A percentile compares a stretch with the other conserved stretches of the same genome.
Evolutionary conservation across 2,329 filamentous ascomycete genomes (phyloP).

Genomic region (Diaporthe aspalathi): DNA sequence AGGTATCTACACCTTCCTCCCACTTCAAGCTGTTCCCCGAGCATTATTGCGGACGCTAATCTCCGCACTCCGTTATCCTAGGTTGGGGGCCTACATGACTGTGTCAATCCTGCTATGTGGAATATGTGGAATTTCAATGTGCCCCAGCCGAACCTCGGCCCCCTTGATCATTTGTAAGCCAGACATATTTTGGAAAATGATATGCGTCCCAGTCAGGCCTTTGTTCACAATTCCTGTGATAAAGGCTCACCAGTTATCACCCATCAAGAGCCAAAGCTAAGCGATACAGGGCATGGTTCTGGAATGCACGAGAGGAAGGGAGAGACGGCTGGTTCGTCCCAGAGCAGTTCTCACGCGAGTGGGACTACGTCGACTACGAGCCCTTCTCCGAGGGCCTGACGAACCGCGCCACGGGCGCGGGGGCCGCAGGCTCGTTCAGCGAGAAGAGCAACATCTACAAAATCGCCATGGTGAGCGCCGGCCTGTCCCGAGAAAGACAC

Average conservation of each 20-base stretch:
- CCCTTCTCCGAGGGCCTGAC: slow-evolving; percentile 30
- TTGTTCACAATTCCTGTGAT: too few relatives aligned
- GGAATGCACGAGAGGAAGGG: too few relatives aligned
- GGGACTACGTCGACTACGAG: slow-evolving; percentile 33
- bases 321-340: not conserved
- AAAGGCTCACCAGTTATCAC: not conserved
- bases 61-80: not conserved
- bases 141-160: too few relatives aligned
- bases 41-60: not conserved
- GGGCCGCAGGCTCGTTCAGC: not conserved
- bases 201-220: too few relatives aligned
- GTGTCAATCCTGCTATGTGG: too few relatives aligned
- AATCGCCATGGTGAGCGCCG: not conserved
- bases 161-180: too few relatives aligned
- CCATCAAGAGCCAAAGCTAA: too few relatives aligned
- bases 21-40: too few relatives aligned
- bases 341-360: slow-evolving; percentile 27
- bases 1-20: not conserved
- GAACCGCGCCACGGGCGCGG: not conserved
- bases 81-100: not conserved
- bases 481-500: not conserved
- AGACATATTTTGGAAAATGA: too few relatives aligned
- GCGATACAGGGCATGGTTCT: too few relatives aligned
- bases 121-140: too few relatives aligned
- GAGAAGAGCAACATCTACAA: slow-evolving; percentile 30